Evolutionary conservation across 805 yeast genomes (phyloP).

Genomic region (Yamadazyma kitorensis): DNA sequence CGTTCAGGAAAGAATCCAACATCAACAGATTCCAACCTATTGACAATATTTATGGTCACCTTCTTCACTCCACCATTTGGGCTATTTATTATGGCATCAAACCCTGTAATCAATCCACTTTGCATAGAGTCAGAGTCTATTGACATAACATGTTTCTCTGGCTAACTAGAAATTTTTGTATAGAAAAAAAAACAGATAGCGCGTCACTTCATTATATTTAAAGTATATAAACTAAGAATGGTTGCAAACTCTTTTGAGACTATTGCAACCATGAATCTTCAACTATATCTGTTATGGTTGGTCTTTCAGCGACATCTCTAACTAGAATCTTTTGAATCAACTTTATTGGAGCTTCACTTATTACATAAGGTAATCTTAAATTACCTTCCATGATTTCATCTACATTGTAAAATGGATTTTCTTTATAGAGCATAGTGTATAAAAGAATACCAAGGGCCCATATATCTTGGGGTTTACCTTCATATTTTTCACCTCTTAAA

Average conservation of each 20-base stretch:
- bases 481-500: constrained; percentile 80
- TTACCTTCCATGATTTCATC: constrained; percentile 95
- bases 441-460: constrained; percentile 95
- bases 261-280: constrained; percentile 61
- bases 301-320: constrained; percentile 65
- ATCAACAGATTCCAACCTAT: constrained; percentile 5
- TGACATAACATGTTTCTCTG: too few species aligned
- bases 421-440: constrained; percentile 87
- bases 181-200: too few species aligned
- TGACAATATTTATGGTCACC: constrained; percentile 5
- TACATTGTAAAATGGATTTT: constrained; percentile 92
- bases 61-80: constrained; percentile 3
- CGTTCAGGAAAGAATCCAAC: constrained; percentile 8
- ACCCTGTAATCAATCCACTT: too few species aligned
- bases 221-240: too few species aligned
- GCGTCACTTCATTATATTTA: too few species aligned
- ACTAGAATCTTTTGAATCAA: constrained; percentile 65
- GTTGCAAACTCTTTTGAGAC: background rate
- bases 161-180: too few species aligned
- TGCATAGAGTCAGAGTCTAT: too few species aligned
- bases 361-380: constrained; percentile 64
- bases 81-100: constrained; percentile 8
- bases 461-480: constrained; percentile 91
- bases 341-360: constrained; percentile 57
- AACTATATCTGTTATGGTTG: constrained; percentile 67